Conservation (phyloP, 768 basidiomycete genomes). For the Gyrodon lividus region DNA sequence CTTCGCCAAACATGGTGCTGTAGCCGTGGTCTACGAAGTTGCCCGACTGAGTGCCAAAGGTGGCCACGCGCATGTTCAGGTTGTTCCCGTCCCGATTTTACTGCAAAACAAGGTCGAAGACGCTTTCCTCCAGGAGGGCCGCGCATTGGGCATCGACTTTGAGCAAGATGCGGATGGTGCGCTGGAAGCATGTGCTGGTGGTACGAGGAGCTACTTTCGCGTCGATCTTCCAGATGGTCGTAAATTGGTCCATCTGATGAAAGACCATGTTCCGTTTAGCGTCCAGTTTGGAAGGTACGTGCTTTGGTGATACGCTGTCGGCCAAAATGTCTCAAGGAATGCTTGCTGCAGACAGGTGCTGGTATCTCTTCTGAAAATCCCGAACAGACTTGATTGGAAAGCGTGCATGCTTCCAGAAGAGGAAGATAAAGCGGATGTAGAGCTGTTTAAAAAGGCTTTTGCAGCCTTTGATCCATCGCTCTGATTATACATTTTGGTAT, state of each 20-base stretch:
- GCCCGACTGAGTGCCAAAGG: conserved; percentile 80
- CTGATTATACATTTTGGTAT: conserved; percentile 9
- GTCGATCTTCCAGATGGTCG: conserved; percentile 87
- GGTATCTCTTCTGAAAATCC: conserved; percentile 69
- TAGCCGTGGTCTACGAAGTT: conserved; percentile 83
- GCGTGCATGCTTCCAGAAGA: conserved; percentile 78
- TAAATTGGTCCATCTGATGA: conserved; percentile 84
- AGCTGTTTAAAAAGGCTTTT: conserved; percentile 84
- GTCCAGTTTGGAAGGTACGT: conserved; percentile 90
- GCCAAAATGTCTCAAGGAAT: conserved; percentile 6
- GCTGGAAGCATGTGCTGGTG: conserved; percentile 46
- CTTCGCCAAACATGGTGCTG: conserved; percentile 68
- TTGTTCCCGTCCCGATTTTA: conserved; percentile 69
- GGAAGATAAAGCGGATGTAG: conserved; percentile 81
- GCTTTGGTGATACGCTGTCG: not conserved
- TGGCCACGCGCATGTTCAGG: conserved; percentile 93
- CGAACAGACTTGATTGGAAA: conserved; percentile 90
- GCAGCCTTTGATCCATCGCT: conserved; percentile 62
- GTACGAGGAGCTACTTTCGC: conserved; percentile 77
- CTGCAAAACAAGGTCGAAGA: conserved; percentile 64
- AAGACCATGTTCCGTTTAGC: conserved; percentile 74
- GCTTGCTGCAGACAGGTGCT: conserved; percentile 65
- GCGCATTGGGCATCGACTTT: conserved; percentile 66
- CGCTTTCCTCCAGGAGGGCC: conserved; percentile 72
- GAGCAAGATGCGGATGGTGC: conserved; percentile 68